These are phyloP conservation scores for Aspergillus olivimuriae DNA, from an alignment of 495 filamentous ascomycete genomes.

Conservation along the genomic window DNA sequence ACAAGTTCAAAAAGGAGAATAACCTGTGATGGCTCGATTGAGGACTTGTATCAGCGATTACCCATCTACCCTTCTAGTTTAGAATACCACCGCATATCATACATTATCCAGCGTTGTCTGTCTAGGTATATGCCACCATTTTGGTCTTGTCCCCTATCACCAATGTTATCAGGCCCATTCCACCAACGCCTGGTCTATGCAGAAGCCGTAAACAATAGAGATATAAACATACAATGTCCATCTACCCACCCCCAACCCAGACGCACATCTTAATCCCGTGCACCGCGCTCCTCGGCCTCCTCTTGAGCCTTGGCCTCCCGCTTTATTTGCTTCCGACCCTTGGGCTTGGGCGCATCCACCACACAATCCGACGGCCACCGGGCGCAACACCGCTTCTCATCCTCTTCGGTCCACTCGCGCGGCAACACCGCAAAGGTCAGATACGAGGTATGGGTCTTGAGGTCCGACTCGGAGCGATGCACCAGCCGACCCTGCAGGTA, in stretches of 20 bases:
- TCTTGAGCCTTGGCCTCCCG: constrained; percentile 46
- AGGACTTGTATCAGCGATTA: constrained; percentile 7
- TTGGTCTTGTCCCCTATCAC: no score
- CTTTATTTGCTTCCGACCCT: constrained; percentile 48
- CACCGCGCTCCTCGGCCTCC: constrained; percentile 35
- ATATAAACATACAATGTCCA: no score
- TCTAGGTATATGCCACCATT: no score
- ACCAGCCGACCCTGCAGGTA: constrained; percentile 65
- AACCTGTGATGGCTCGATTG: constrained; percentile 26
- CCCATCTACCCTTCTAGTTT: no score
- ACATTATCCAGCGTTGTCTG: no score
- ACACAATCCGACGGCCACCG: constrained; percentile 51
- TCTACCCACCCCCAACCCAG: no score
- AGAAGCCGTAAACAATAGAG: no score
- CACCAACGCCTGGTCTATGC: no score
- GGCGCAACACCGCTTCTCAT: constrained; percentile 62
- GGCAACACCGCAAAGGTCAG: constrained; percentile 90
- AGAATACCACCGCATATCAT: no score
- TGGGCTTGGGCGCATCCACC: constrained; percentile 20
- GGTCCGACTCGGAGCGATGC: constrained; percentile 74
- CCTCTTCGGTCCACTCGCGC: constrained; percentile 72
- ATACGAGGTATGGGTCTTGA: constrained; percentile 94
- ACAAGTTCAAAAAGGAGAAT: constrained; percentile 94
- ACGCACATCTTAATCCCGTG: no score
- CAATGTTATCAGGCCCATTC: no score